Percentiles rank a stretch among this genome's conserved stretches.
phyloP scores from a whole-genome alignment of 768 basidiomycete species.

The Postia placenta region DNA sequence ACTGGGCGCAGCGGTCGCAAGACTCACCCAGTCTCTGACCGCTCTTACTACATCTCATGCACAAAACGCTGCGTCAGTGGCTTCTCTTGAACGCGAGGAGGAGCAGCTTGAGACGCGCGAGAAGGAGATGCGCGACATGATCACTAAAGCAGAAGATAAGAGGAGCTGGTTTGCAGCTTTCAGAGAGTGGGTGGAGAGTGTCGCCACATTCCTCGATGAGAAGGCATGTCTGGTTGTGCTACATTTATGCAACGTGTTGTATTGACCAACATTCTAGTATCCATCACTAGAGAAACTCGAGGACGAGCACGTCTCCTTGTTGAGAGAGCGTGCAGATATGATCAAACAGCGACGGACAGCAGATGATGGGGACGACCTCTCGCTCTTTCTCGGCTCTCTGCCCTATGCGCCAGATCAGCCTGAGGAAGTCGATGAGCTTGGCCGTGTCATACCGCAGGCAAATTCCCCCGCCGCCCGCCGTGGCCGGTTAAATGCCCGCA shows the following conservation, averaged over 20 bases:
- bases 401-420: constrained; percentile 24
- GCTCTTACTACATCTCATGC: constrained; percentile 65
- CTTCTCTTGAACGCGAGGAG: no score
- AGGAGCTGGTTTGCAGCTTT: constrained; percentile 78
- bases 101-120: constrained; percentile 58
- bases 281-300: constrained; percentile 75
- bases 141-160: constrained; percentile 69
- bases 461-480: constrained; percentile 40
- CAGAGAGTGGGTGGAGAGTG: constrained; percentile 73
- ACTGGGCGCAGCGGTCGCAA: constrained; percentile 52
- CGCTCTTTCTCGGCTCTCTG: constrained; percentile 56
- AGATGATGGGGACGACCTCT: constrained; percentile 80
- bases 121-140: constrained; percentile 67
- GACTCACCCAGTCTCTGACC: constrained; percentile 53
- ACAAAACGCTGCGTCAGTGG: constrained; percentile 48
- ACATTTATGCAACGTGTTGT: no score
- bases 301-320: constrained; percentile 62
- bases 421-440: constrained; percentile 59
- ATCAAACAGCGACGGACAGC: constrained; percentile 56
- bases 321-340: constrained; percentile 71
- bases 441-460: constrained; percentile 40
- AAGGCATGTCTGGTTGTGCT: constrained; percentile 44
- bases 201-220: constrained; percentile 83
- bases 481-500: constrained; percentile 57
- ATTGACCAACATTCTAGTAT: constrained; percentile 46